Base-by-base conservation (phyloP, 148 eudicot species). In the Silene conica region DNA sequence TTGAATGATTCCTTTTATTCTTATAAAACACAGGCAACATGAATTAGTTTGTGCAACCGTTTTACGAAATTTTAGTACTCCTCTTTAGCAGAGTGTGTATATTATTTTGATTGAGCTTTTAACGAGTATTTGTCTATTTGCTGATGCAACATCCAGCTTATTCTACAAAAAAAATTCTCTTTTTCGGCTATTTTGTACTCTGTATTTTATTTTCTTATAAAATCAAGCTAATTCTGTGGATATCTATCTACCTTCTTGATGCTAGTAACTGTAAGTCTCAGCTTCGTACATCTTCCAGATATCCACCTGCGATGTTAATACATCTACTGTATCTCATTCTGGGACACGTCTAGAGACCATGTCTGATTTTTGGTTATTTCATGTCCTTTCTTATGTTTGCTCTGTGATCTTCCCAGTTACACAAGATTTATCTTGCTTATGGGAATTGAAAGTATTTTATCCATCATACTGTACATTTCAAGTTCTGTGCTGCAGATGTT, bases 401-500 rank as follows among this genome's bases (percentile, higher is more conserved):
- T 46, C 22, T 46, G 57, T 63, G 67, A 63, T 28, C 28, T 15
- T 6, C 45, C 67, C 25, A 58, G 23, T 58, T 58, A 23, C 13
- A 5, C 31, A 22, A 61, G 65, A 23, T 61, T 23, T 22, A 43
- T n/a, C 34, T 31, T 64, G 41, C 41, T 25, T 18, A 62, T 25
- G 34, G 3, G 12, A 22, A 20, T 38, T 38, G 6, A 13, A 16
- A 34, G 60, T 50, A 65, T 0, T 56, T 31, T 21, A 38, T 63
- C 78, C 26, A 18, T 5, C 10, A 22, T 70, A 43, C 57, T 70
- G 25, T 63, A 21, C 22, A 28, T 58, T 58, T 80, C 64, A 38
- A 43, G 57, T 65, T 70, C 23, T 72, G 64, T 79, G 77, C 60
- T 82, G 67, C 76, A 96, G 99, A 74, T 92, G 95, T 83, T 96